Evolutionary conservation across 2,329 filamentous ascomycete genomes (phyloP), one percentile per base, ranked within the genome.

Genomic region (Epichloe elymi): DNA sequence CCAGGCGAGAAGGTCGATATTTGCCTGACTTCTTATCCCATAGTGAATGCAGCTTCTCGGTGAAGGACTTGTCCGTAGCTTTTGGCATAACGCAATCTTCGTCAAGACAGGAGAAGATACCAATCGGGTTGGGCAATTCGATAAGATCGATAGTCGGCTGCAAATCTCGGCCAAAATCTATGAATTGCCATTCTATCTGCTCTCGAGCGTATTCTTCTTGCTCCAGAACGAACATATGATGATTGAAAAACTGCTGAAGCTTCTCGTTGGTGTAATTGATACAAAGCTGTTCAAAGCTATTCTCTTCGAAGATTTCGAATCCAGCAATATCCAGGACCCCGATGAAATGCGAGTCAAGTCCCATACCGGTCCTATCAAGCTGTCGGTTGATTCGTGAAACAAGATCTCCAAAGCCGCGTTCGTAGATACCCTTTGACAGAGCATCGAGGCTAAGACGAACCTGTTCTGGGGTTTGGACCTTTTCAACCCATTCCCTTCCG

Each of bases 181-280:
- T 98, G 65, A 98, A 98, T 63, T 97, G 89, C 93, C 93, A 98
- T 69, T 98, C 93, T 59, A 98, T 98, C 67, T 96, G 88, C 65
- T 98, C 93, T 46, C 91, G 77, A 8, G 93, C 90, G 66, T 98
- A 98, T 66, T 98, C 93, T 66, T 98, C 93, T 63, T 98, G 93
- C 65, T 98, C 93, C 7, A 98, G 75, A 10, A 98, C 93, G 63
- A 98, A 98, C 93, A 98, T 98, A 72, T 98, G 94, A 65, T 98
- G 93, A 62, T 98, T 98, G 78, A 98, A 98, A 67, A 98, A 98
- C 59, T 98, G 93, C 63, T 98, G 93, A 6, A 98, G 80, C 67
- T 96, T 98, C 67, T 98, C 93, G 69, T 98, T 98, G 55, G 94
- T 97, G 69, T 98, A 98, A 69, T 98, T 98, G 76, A 98, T 98